Percentiles rank a stretch among this genome's conserved stretches.
Evolutionary conservation across 345 rosid genomes (phyloP).

Genomic region (Citrus glauca): DNA sequence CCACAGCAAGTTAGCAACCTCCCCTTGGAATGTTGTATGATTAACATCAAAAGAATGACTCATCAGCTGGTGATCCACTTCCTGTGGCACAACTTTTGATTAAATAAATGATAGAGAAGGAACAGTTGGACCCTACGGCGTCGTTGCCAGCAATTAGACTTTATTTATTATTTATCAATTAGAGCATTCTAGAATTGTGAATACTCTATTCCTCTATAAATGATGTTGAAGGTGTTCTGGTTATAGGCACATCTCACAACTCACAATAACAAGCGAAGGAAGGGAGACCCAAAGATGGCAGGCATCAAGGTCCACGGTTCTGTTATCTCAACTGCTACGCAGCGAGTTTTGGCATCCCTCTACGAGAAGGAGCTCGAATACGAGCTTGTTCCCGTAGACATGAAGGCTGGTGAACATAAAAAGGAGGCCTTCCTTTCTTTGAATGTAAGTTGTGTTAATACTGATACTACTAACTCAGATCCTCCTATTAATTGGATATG

Average conservation of each 20-base stretch:
- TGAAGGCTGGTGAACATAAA: slow-evolving; percentile 62
- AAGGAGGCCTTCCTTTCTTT: slow-evolving; percentile 44
- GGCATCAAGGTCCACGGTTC: slow-evolving; percentile 41
- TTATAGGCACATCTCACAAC: background rate
- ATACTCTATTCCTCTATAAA: background rate
- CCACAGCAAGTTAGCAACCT: no score
- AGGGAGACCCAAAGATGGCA: slow-evolving; percentile 26
- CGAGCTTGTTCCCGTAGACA: slow-evolving; percentile 43
- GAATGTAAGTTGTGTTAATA: slow-evolving; percentile 36
- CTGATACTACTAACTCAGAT: background rate
- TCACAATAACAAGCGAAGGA: no score
- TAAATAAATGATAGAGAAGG: no score
- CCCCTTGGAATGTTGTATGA: no score
- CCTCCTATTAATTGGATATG: background rate
- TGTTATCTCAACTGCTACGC: slow-evolving; percentile 40
- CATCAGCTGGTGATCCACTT: background rate
- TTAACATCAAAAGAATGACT: no score
- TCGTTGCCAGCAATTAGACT: background rate
- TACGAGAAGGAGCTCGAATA: slow-evolving; percentile 61
- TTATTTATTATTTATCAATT: background rate
- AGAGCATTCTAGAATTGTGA: background rate
- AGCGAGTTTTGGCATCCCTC: slow-evolving; percentile 46
- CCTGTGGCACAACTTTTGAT: background rate
- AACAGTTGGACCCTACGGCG: background rate
- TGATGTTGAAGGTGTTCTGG: no score